Conservation (phyloP, 2,329 filamentous ascomycete species). For the Escovopsis weberi region DNA sequence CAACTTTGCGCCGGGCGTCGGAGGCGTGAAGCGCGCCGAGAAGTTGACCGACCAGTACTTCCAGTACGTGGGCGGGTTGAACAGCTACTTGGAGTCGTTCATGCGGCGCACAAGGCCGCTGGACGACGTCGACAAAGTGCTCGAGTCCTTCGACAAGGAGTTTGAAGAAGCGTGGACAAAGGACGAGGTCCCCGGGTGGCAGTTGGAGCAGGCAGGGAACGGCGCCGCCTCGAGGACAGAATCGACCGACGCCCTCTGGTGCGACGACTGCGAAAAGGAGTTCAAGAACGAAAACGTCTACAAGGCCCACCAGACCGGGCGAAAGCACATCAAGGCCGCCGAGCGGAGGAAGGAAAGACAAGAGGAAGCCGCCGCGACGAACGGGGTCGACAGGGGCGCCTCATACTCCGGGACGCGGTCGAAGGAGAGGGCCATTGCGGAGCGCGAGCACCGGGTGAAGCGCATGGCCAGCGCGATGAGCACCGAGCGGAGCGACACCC, state of each 20-base stretch:
- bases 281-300: conserved; percentile 95
- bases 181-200: conserved; percentile 69
- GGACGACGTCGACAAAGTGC: conserved; percentile 69
- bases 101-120: conserved; percentile 73
- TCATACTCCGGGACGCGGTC: conserved; percentile 36
- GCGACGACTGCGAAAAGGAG: conserved; percentile 80
- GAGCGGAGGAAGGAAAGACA: conserved; percentile 43
- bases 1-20: conserved; percentile 59
- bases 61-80: conserved; percentile 67
- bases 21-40: conserved; percentile 61
- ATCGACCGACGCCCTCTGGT: conserved; percentile 61
- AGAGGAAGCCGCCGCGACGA: conserved; percentile 20
- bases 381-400: conserved; percentile 12
- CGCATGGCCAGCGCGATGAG: conserved; percentile 71
- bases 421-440: conserved; percentile 82
- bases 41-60: conserved; percentile 93
- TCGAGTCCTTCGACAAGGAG: conserved; percentile 63
- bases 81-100: conserved; percentile 75
- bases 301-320: conserved; percentile 73
- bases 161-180: conserved; percentile 74
- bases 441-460: conserved; percentile 72
- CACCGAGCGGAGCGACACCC: conserved; percentile 75
- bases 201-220: conserved; percentile 33
- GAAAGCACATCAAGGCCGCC: conserved; percentile 82
- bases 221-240: conserved; percentile 14